Conservation (phyloP, 805 yeast species). For the Yarrowia keelungensis region DNA sequence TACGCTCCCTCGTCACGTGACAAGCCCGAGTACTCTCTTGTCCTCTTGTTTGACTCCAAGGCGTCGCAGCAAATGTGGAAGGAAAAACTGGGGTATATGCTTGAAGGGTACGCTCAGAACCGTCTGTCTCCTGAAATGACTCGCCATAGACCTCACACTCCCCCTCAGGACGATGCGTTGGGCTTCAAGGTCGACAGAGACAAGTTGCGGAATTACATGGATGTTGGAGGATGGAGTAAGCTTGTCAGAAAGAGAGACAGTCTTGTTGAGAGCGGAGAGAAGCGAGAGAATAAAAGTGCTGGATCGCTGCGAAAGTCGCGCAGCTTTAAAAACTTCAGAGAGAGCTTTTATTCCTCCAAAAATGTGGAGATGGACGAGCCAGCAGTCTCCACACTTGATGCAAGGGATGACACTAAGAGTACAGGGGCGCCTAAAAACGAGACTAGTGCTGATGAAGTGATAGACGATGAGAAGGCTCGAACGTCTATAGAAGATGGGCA, state of each 20-base stretch:
- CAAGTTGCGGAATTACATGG: slow-evolving; percentile 6
- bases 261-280: neutral
- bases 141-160: slow-evolving; percentile 22
- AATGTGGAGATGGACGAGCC: neutral
- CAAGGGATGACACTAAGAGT: slow-evolving; percentile 3
- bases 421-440: neutral
- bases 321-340: neutral
- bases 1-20: slow-evolving; percentile 3
- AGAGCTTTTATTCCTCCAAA: slow-evolving; percentile 3
- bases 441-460: neutral
- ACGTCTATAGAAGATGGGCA: neutral
- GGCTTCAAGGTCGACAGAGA: slow-evolving; percentile 27
- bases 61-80: slow-evolving; percentile 9
- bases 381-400: neutral
- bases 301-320: neutral
- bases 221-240: slow-evolving; percentile 29
- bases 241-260: slow-evolving; percentile 10
- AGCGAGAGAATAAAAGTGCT: neutral
- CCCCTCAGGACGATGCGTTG: slow-evolving; percentile 17
- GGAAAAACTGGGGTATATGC: neutral
- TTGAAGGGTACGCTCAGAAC: neutral
- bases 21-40: slow-evolving; percentile 20
- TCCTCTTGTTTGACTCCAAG: slow-evolving; percentile 6
- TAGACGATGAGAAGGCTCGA: neutral
- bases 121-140: neutral